Percentiles rank a stretch among this genome's conserved stretches.
Conservation (phyloP, 768 basidiomycete genomes). For the Tricholomella constricta region DNA sequence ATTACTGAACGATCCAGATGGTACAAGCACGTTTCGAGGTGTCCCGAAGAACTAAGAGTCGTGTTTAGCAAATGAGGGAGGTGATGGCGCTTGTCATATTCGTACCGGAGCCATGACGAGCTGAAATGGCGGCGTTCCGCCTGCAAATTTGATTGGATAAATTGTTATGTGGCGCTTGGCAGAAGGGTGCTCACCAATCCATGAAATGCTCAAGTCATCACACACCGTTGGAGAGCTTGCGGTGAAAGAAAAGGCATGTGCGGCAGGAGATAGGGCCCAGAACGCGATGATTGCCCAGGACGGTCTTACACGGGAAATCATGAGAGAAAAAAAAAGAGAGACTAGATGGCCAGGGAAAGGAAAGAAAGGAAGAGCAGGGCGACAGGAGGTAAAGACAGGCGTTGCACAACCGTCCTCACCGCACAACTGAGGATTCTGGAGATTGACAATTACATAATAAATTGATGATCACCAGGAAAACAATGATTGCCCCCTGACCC, state of each 20-base stretch:
- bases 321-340: conserved; percentile 18
- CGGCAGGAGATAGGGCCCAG: conserved; percentile 23
- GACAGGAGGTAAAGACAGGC: conserved; percentile 2
- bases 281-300: conserved; percentile 25
- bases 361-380: conserved; percentile 13
- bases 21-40: conserved; percentile 56
- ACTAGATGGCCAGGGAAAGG: conserved; percentile 18
- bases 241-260: conserved; percentile 49
- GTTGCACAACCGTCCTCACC: not conserved
- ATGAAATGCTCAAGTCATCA: conserved; percentile 58
- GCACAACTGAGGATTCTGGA: conserved; percentile 6
- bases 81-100: not conserved
- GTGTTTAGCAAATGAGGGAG: conserved; percentile 7
- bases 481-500: conserved; percentile 5
- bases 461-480: conserved; percentile 10
- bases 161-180: conserved; percentile 1
- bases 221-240: conserved; percentile 54
- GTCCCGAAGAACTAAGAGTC: conserved; percentile 51
- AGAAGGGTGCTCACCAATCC: conserved; percentile 52
- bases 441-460: conserved; percentile 14
- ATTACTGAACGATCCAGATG: conserved; percentile 52
- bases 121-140: conserved; percentile 58
- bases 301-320: conserved; percentile 6
- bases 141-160: conserved; percentile 34
- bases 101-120: conserved; percentile 55